phyloP scores from a whole-genome alignment of 306 rosid genomes.

The Erythrophleum fordii region DNA sequence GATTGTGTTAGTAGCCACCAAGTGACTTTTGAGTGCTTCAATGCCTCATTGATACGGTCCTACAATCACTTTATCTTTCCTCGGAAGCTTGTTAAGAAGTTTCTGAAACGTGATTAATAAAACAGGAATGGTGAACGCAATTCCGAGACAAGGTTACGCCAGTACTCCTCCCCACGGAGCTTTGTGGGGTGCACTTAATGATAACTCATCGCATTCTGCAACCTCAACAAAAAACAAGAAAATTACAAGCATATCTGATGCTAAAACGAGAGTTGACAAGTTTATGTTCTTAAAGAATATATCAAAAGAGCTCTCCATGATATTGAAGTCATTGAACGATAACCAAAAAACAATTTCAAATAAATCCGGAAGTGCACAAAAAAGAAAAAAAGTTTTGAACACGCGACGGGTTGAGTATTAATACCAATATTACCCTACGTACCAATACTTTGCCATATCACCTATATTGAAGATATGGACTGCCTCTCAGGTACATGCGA shows the following conservation, averaged over 20 bases:
- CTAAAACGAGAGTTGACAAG: background rate
- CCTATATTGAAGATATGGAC: slow-evolving; percentile 76
- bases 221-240: slow-evolving; percentile 7
- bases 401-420: background rate
- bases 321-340: background rate
- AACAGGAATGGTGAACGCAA: too few relatives aligned
- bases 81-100: slow-evolving; percentile 40
- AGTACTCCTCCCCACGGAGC: slow-evolving; percentile 73
- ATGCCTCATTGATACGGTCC: slow-evolving; percentile 5
- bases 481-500: slow-evolving; percentile 49
- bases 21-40: slow-evolving; percentile 22
- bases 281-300: background rate
- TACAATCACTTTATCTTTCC: slow-evolving; percentile 12
- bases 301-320: too few relatives aligned
- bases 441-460: slow-evolving; percentile 30
- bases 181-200: slow-evolving; percentile 68
- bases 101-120: slow-evolving; percentile 50
- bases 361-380: background rate
- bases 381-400: too few relatives aligned
- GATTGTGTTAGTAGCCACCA: slow-evolving; percentile 6
- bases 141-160: too few relatives aligned
- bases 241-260: slow-evolving; percentile 1
- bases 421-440: background rate
- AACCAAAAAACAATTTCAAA: background rate
- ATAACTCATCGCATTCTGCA: slow-evolving; percentile 76